Evolutionary conservation across 2,329 filamentous ascomycete genomes (phyloP).

Genomic region (Coniochaeta prunicola): DNA sequence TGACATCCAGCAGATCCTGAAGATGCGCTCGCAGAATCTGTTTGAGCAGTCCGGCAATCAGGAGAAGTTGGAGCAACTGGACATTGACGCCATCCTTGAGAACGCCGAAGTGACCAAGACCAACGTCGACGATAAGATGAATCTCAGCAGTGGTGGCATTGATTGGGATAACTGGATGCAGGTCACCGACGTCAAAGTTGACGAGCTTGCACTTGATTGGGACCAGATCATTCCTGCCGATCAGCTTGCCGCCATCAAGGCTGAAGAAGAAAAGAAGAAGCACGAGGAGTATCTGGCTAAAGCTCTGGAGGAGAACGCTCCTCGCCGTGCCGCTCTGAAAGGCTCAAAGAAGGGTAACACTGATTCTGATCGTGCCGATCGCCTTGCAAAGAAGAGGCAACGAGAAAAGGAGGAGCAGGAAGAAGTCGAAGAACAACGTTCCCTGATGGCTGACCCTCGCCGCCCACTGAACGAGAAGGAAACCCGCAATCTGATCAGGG

Average conservation of each 20-base stretch:
- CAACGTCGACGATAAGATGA: slow-evolving; percentile 86
- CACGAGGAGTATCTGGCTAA: slow-evolving; percentile 77
- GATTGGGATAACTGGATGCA: slow-evolving; percentile 93
- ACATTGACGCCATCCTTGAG: slow-evolving; percentile 94
- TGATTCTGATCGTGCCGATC: slow-evolving; percentile 56
- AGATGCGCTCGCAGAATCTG: slow-evolving; percentile 98
- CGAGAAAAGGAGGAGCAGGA: slow-evolving; percentile 62
- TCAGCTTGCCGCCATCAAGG: slow-evolving; percentile 81
- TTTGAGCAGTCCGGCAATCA: slow-evolving; percentile 97
- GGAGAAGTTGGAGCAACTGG: slow-evolving; percentile 90
- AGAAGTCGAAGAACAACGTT: slow-evolving; percentile 66
- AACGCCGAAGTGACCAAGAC: slow-evolving; percentile 97
- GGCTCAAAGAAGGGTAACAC: slow-evolving; percentile 37
- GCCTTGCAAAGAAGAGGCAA: slow-evolving; percentile 58
- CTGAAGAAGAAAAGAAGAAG: slow-evolving; percentile 76
- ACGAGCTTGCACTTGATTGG: slow-evolving; percentile 76
- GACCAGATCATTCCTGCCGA: slow-evolving; percentile 97
- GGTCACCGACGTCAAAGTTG: slow-evolving; percentile 95
- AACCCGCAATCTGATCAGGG: slow-evolving; percentile 81
- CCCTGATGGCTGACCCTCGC: slow-evolving; percentile 71
- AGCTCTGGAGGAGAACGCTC: slow-evolving; percentile 77
- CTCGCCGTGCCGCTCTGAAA: slow-evolving; percentile 63
- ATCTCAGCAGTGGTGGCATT: slow-evolving; percentile 79
- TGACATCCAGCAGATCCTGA: slow-evolving; percentile 93
- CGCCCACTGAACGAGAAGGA: slow-evolving; percentile 91